Conservation (phyloP, 2,329 filamentous ascomycete species). For the Colletotrichum agaves region DNA sequence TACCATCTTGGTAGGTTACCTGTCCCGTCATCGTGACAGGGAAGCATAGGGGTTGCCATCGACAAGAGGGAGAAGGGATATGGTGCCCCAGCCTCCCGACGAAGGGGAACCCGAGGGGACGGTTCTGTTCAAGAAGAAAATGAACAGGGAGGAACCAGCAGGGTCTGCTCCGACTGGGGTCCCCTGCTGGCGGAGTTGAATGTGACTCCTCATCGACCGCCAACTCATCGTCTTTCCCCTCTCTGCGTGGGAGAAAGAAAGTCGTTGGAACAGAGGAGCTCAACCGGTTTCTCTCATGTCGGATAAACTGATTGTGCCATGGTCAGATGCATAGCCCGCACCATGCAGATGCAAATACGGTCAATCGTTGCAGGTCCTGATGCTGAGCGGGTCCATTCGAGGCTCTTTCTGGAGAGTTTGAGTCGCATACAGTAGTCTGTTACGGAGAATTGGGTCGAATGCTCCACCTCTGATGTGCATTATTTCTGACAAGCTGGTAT, state of each 20-base stretch:
- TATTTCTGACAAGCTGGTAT: slow-evolving; percentile 21
- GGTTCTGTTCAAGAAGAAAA: slow-evolving; percentile 32
- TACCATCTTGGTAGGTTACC: neutral
- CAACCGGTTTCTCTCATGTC: slow-evolving; percentile 26
- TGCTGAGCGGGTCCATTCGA: neutral
- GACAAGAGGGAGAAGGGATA: neutral
- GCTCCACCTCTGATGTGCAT: slow-evolving; percentile 32
- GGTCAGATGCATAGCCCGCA: slow-evolving; percentile 12
- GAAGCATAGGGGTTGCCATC: slow-evolving; percentile 4
- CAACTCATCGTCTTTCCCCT: slow-evolving; percentile 33
- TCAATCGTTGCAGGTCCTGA: slow-evolving; percentile 9
- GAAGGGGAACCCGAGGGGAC: slow-evolving; percentile 30
- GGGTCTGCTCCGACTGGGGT: slow-evolving; percentile 22
- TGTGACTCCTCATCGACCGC: slow-evolving; percentile 35
- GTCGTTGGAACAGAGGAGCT: slow-evolving; percentile 15
- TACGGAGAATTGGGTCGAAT: slow-evolving; percentile 15
- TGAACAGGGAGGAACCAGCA: slow-evolving; percentile 35
- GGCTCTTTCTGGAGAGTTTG: neutral
- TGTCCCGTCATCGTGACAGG: neutral
- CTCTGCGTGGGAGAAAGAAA: slow-evolving; percentile 20
- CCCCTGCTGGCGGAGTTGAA: slow-evolving; percentile 27
- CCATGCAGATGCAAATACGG: slow-evolving; percentile 12
- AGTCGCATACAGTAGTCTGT: slow-evolving; percentile 14
- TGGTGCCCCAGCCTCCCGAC: slow-evolving; percentile 32
- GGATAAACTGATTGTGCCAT: slow-evolving; percentile 24